phyloP scores from a whole-genome alignment of 2,329 filamentous ascomycete genomes.

The Exophiala oligosperma region DNA sequence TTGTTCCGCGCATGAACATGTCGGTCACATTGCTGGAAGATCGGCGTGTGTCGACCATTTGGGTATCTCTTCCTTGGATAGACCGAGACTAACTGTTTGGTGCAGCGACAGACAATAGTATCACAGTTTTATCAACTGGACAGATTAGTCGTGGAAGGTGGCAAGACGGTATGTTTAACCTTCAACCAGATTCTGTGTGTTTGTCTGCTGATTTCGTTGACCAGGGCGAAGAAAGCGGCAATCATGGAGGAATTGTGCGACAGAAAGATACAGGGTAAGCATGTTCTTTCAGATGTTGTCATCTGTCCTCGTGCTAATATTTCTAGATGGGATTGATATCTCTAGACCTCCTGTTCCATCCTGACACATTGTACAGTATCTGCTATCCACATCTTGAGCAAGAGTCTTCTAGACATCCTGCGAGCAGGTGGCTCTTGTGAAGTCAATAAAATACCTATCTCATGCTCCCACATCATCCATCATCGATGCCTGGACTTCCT shows the following conservation, averaged over 20 bases:
- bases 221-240: conserved; percentile 69
- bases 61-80: neutral
- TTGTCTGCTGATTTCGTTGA: conserved; percentile 17
- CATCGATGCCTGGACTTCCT: neutral
- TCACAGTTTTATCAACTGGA: conserved; percentile 95
- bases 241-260: conserved; percentile 66
- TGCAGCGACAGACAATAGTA: conserved; percentile 88
- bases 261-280: conserved; percentile 78
- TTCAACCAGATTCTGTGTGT: neutral
- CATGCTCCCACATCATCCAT: neutral
- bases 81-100: conserved; percentile 35
- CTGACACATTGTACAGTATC: conserved; percentile 15
- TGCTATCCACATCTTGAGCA: conserved; percentile 4
- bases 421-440: conserved; percentile 10
- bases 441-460: conserved; percentile 20
- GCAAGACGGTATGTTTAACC: conserved; percentile 64
- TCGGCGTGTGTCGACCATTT: no score
- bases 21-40: no score
- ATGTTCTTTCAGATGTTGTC: neutral
- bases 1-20: neutral
- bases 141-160: conserved; percentile 85
- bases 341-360: neutral
- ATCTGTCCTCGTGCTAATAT: conserved; percentile 3
- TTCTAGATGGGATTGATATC: conserved; percentile 22
- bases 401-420: conserved; percentile 8